phyloP scores from a whole-genome alignment of 306 rosid genomes.

The Cucumis cinereus region DNA sequence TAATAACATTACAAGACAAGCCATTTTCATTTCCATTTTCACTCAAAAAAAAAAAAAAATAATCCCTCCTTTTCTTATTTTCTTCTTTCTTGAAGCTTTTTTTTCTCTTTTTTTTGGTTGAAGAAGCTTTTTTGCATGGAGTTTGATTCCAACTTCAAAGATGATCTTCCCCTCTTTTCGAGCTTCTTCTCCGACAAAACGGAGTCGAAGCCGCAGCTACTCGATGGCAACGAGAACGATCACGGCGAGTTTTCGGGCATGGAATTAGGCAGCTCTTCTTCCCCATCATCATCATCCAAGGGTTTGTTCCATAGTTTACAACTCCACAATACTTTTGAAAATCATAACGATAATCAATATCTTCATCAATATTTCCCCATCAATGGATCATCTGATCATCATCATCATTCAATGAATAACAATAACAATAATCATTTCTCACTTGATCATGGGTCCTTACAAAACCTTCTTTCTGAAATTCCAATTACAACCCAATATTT shows the following conservation, averaged over 20 bases:
- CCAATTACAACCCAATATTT: constrained; percentile 8
- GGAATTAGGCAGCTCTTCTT: neutral
- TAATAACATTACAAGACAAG: constrained; percentile 5
- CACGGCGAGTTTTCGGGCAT: neutral
- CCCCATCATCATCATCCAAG: constrained; percentile 3
- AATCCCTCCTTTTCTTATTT: neutral
- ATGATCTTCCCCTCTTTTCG: neutral
- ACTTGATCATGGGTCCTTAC: constrained; percentile 10
- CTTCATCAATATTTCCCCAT: constrained; percentile 2
- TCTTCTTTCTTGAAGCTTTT: neutral
- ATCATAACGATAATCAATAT: neutral
- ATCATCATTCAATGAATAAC: neutral
- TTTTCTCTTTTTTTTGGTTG: no score
- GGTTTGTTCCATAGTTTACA: constrained; percentile 10
- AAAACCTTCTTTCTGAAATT: constrained; percentile 10
- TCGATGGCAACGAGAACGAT: neutral
- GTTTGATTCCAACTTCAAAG: constrained; percentile 9
- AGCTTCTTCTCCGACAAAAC: constrained; percentile 20
- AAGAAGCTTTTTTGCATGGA: neutral
- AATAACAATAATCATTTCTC: neutral
- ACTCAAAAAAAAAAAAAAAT: neutral
- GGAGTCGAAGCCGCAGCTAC: constrained; percentile 3
- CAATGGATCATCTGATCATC: neutral
- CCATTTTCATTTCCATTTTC: neutral
- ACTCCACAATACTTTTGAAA: neutral